A percentile compares a stretch with the other conserved stretches of the same genome.
Conservation (phyloP, 257 asterid species). For the Capsicum pubescens region DNA sequence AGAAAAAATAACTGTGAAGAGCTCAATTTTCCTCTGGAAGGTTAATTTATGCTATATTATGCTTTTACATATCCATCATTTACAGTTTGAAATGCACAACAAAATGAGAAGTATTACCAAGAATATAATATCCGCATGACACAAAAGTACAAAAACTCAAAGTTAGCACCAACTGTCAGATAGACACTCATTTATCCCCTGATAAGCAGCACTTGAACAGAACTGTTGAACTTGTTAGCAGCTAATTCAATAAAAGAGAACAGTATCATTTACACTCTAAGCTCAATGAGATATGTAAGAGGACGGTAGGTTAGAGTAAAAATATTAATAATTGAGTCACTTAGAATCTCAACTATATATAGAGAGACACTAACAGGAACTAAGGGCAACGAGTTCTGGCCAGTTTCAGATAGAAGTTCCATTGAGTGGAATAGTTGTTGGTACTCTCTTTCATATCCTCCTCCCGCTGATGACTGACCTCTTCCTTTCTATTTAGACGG, state of each 20-base stretch:
- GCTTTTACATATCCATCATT: neutral
- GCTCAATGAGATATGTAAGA: neutral
- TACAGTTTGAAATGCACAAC: neutral
- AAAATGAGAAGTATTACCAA: neutral
- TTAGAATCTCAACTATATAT: neutral
- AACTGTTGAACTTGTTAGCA: neutral
- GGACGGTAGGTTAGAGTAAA: conserved; percentile 1
- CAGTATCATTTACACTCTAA: neutral
- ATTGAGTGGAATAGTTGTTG: too few relatives aligned
- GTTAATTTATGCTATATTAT: conserved; percentile 24
- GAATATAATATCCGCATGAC: neutral
- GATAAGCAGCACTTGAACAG: neutral
- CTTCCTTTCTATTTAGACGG: neutral
- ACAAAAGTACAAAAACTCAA: neutral
- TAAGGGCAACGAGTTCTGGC: too few relatives aligned
- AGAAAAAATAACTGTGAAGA: conserved; percentile 19
- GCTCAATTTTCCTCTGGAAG: conserved; percentile 25
- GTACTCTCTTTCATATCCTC: neutral
- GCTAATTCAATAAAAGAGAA: neutral
- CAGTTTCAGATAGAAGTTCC: neutral
- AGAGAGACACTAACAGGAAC: neutral
- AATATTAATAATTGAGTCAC: neutral
- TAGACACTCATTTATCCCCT: neutral
- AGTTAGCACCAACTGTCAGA: neutral
- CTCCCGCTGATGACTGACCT: neutral